phyloP scores from a whole-genome alignment of 2,329 filamentous ascomycete genomes.

The Hypoxylon sp. region DNA sequence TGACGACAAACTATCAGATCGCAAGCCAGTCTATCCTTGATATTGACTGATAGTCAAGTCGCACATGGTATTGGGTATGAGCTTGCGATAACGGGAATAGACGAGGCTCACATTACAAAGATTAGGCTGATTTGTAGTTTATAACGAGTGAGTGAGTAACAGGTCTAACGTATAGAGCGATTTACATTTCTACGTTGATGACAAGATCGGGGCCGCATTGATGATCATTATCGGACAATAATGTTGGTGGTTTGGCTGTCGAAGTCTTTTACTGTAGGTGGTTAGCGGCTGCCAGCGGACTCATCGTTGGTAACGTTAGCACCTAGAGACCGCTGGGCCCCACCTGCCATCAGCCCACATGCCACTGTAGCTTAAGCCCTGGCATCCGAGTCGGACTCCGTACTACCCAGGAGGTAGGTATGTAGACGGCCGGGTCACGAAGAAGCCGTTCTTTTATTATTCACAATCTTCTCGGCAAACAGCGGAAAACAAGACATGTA shows the following conservation, averaged over 20 bases:
- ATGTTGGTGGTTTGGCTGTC: conserved; percentile 19
- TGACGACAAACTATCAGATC: conserved; percentile 24
- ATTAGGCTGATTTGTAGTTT: conserved; percentile 19
- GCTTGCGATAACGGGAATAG: not conserved
- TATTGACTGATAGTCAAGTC: conserved; percentile 2
- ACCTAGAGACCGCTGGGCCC: conserved; percentile 28
- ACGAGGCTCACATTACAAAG: conserved; percentile 17
- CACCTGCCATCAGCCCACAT: conserved; percentile 21
- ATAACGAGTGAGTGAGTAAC: conserved; percentile 5
- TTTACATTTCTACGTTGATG: conserved; percentile 3
- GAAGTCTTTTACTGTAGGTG: not conserved
- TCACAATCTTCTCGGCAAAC: conserved; percentile 6
- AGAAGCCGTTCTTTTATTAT: conserved; percentile 36
- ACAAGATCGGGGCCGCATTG: conserved; percentile 12
- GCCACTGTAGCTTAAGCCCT: conserved; percentile 10
- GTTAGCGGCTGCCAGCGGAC: conserved; percentile 11
- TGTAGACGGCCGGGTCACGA: conserved; percentile 15
- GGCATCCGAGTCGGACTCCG: conserved; percentile 10
- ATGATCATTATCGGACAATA: conserved; percentile 22
- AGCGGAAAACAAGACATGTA: not conserved
- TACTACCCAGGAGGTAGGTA: not conserved
- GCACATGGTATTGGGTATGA: not conserved
- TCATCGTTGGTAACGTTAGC: conserved; percentile 19
- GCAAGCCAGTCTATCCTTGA: conserved; percentile 14
- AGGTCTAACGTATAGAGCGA: not conserved